Evolutionary conservation across 2,329 filamentous ascomycete species (phyloP).

Genomic region (Biscogniauxia mediterranea): DNA sequence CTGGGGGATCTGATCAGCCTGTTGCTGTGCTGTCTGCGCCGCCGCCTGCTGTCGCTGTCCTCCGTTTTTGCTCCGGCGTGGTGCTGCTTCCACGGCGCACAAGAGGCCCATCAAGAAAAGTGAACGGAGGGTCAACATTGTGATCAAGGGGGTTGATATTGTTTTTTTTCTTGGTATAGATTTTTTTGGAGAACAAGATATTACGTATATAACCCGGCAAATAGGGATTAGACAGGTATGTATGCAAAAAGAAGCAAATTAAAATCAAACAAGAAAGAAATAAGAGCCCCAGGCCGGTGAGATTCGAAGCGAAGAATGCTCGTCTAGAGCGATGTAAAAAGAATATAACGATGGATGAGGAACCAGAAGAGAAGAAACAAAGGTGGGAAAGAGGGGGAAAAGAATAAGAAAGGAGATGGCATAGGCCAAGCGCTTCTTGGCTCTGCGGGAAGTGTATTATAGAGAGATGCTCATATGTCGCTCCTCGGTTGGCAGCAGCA

Average conservation of each 20-base stretch:
- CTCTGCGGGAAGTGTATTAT: slow-evolving; percentile 5
- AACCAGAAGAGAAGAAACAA: background rate
- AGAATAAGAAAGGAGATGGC: background rate
- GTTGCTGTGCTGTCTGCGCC: slow-evolving; percentile 24
- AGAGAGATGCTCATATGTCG: background rate
- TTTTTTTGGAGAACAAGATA: background rate
- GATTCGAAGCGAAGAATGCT: slow-evolving; percentile 11
- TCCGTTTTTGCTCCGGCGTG: slow-evolving; percentile 17
- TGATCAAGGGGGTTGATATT: slow-evolving; percentile 7
- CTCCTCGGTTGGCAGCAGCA: background rate
- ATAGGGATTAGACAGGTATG: background rate
- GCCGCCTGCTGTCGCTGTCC: slow-evolving; percentile 10
- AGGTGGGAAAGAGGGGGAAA: slow-evolving; percentile 1
- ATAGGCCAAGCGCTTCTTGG: slow-evolving; percentile 1
- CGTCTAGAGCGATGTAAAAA: slow-evolving; percentile 20
- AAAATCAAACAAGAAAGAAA: background rate
- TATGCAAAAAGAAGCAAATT: slow-evolving; percentile 3
- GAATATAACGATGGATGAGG: background rate
- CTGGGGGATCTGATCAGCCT: slow-evolving; percentile 32
- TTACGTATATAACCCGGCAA: slow-evolving; percentile 7
- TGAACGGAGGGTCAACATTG: slow-evolving; percentile 30
- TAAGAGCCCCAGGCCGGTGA: background rate
- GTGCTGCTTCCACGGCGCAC: slow-evolving; percentile 23
- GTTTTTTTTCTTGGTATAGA: background rate
- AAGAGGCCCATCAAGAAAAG: slow-evolving; percentile 23